Conservation (phyloP, 129 eudicot genomes). For the Helianthus annuus region HanXRQr2.0-SUNRISE NC_035441.2:107948975-107949474, state of each 20-base stretch:
- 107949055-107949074: too few species aligned
- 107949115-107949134: too few species aligned
- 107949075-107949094: too few species aligned
- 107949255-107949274: not conserved
- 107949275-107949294: conserved; percentile 84
- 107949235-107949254: not conserved
- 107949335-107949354: conserved; percentile 87
- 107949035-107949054: too few species aligned
- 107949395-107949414: conserved; percentile 77
- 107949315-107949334: conserved; percentile 88
- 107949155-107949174: too few species aligned
- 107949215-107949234: not conserved
- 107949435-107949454: conserved; percentile 70
- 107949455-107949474: conserved; percentile 75
- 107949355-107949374: conserved; percentile 74
- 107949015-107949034: too few species aligned
- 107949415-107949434: conserved; percentile 79
- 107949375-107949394: conserved; percentile 58
- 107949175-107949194: too few species aligned
- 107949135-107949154: too few species aligned
- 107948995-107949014: too few species aligned
- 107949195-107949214: too few species aligned
- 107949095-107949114: too few species aligned
- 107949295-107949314: conserved; percentile 76
- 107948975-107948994: too few species aligned